Percentiles rank a stretch among this genome's conserved stretches.
phyloP scores from a whole-genome alignment of 495 filamentous ascomycete genomes.

The Penicillium cosmopolitanum region DNA sequence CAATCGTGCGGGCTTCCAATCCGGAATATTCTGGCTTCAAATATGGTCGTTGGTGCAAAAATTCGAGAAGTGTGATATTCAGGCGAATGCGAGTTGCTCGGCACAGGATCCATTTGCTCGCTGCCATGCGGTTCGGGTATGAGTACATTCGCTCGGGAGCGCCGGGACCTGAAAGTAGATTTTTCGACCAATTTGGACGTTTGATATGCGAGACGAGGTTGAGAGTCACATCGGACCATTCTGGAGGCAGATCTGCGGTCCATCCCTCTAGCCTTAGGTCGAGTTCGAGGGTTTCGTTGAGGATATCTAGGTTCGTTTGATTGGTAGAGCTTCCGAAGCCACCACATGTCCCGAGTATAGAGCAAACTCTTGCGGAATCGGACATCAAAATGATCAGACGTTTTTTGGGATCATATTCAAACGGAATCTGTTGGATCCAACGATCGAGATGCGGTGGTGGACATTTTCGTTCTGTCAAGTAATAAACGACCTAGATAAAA shows the following conservation, averaged over 20 bases:
- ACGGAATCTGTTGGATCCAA: constrained; percentile 17
- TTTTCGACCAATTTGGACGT: constrained; percentile 8
- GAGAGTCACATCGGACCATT: not conserved
- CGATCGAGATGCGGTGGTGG: constrained; percentile 5
- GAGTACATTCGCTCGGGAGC: constrained; percentile 10
- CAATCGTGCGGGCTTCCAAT: constrained; percentile 4
- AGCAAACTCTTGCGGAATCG: constrained; percentile 1
- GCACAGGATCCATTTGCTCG: constrained; percentile 19
- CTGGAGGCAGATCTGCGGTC: not conserved
- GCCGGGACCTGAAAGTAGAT: constrained; percentile 9
- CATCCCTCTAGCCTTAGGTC: constrained; percentile 7
- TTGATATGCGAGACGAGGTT: not conserved
- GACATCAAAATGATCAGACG: constrained; percentile 3
- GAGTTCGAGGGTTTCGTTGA: not conserved
- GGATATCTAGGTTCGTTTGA: not conserved
- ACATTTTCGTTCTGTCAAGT: constrained; percentile 6
- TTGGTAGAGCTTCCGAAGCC: not conserved
- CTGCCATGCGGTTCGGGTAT: constrained; percentile 10
- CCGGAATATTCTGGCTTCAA: not conserved
- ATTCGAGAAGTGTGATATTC: constrained; percentile 6
- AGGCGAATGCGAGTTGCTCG: constrained; percentile 14
- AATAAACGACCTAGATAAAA: constrained; percentile 6
- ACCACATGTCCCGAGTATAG: not conserved
- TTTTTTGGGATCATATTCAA: constrained; percentile 9
- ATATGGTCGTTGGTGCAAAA: not conserved